Percentiles rank a stretch among this genome's conserved stretches.
Evolutionary conservation across 441 rosid species (phyloP).

Genomic region (Erodium moschatum): DNA sequence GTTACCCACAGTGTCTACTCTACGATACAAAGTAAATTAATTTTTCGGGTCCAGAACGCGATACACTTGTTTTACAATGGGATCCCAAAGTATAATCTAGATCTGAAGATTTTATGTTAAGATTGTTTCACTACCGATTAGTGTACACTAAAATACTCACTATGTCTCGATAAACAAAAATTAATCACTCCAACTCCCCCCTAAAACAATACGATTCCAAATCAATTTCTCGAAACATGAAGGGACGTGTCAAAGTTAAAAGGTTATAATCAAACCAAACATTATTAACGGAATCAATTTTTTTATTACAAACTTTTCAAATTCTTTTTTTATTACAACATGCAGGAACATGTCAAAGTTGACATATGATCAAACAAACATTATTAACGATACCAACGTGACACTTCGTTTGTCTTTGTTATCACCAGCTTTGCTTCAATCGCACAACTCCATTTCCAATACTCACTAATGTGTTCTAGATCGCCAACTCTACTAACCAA

Average conservation of each 20-base stretch:
- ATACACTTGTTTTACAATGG: too few species aligned
- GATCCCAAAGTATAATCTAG: too few species aligned
- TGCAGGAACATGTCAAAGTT: conserved; percentile 1
- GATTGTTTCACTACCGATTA: too few species aligned
- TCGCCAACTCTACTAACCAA: conserved; percentile 5
- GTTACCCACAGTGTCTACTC: too few species aligned
- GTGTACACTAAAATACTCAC: too few species aligned
- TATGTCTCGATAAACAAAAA: too few species aligned
- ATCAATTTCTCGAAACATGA: background rate
- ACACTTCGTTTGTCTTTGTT: background rate
- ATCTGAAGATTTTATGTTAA: too few species aligned
- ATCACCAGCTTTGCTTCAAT: background rate
- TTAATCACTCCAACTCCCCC: too few species aligned
- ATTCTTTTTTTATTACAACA: background rate
- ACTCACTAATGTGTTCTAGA: background rate
- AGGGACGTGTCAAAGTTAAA: background rate
- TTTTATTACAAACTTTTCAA: background rate
- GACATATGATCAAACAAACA: background rate
- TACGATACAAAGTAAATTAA: too few species aligned
- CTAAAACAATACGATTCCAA: too few species aligned
- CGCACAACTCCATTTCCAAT: too few species aligned
- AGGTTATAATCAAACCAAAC: background rate
- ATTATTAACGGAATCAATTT: background rate
- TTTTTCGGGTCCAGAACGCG: too few species aligned
- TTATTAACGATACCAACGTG: conserved; percentile 2